These are phyloP conservation scores for Afroboletus lepidellus DNA, from an alignment of 1,284 basidiomycete species.

Conservation along the genomic window DNA sequence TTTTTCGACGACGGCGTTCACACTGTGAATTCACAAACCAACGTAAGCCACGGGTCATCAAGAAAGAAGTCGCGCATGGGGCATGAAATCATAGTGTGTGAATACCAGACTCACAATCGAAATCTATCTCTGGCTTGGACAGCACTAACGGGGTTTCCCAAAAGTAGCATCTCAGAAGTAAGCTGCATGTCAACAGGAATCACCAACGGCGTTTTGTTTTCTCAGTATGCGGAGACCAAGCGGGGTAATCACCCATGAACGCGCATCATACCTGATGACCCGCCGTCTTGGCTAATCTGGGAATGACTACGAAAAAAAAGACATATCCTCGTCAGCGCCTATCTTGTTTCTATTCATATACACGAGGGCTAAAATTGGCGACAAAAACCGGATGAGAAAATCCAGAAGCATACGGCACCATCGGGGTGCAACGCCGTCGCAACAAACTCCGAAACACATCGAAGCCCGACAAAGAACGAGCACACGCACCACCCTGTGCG, in stretches of 20 bases:
- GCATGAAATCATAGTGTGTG: slow-evolving; percentile 16
- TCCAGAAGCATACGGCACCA: neutral
- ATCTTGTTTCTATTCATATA: slow-evolving; percentile 11
- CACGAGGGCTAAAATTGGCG: slow-evolving; percentile 1
- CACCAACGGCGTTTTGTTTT: slow-evolving; percentile 9
- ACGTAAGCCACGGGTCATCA: slow-evolving; percentile 15
- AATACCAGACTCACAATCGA: slow-evolving; percentile 58
- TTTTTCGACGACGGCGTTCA: slow-evolving; percentile 66
- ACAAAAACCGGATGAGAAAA: slow-evolving; percentile 4
- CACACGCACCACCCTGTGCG: slow-evolving; percentile 63
- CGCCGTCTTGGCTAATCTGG: slow-evolving; percentile 55
- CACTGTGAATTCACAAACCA: slow-evolving; percentile 40
- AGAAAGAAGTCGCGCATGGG: slow-evolving; percentile 12
- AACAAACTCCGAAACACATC: neutral
- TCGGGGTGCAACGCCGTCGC: neutral
- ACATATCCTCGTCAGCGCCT: slow-evolving; percentile 14
- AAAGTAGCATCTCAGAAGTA: slow-evolving; percentile 76
- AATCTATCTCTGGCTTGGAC: slow-evolving; percentile 68
- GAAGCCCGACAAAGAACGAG: neutral
- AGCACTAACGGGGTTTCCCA: slow-evolving; percentile 67
- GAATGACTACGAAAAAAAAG: slow-evolving; percentile 48
- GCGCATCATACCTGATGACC: slow-evolving; percentile 61
- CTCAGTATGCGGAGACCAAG: slow-evolving; percentile 32
- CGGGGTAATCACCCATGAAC: slow-evolving; percentile 21
- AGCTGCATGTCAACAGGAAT: slow-evolving; percentile 42